Percentiles rank a stretch among this genome's conserved stretches.
Conservation (phyloP, 305 asterid genomes). For the Fraxinus velutina region DNA sequence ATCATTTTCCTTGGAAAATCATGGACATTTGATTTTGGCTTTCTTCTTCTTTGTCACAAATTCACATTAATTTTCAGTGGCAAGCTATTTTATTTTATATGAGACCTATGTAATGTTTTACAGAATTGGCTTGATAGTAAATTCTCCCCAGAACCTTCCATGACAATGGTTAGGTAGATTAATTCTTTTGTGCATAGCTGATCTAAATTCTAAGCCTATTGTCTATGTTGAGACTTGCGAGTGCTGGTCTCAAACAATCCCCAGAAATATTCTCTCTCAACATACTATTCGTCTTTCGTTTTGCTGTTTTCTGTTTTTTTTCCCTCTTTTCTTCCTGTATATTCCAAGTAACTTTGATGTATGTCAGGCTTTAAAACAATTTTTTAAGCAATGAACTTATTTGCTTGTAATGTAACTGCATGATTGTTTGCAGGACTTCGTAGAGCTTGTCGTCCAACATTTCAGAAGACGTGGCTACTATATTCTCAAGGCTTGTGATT, state of each 20-base stretch:
- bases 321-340: background rate
- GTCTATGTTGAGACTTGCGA: background rate
- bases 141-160: background rate
- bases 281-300: background rate
- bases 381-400: background rate
- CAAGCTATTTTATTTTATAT: background rate
- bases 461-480: constrained; percentile 69
- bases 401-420: constrained; percentile 11
- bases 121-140: background rate
- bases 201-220: background rate
- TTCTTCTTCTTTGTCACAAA: background rate
- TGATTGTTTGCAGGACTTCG: constrained; percentile 61
- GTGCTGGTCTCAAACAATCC: background rate
- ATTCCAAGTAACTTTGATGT: background rate
- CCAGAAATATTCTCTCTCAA: background rate
- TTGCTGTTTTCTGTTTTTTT: background rate
- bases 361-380: background rate
- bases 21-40: background rate
- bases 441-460: constrained; percentile 62
- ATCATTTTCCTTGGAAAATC: background rate
- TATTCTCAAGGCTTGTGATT: constrained; percentile 86
- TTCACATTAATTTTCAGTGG: background rate
- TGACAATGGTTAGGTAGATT: background rate
- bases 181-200: background rate
- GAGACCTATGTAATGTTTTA: background rate